Base-by-base conservation (phyloP, 306 rosid genomes). In the Sesbania bispinosa region DNA sequence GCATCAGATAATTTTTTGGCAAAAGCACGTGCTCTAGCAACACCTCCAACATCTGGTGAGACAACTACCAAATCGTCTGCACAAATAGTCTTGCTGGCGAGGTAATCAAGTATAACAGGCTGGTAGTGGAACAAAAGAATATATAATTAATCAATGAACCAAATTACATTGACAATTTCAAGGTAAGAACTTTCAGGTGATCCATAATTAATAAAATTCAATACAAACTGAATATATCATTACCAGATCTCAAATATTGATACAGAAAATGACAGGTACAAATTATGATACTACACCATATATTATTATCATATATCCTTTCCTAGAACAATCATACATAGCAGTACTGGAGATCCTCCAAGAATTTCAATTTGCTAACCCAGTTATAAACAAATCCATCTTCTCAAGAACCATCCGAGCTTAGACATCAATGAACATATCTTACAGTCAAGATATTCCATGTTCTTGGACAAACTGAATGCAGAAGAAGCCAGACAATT, bases 21-120 rank as follows among this genome's bases (percentile, higher is more conserved):
- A 54, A 91, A 95, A 50, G 99, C 95, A 67, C 96, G 99, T 62
- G 99, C 99, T 76, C 99, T 85, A 62, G 96, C 99, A 71, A 95
- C 99, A 51, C 99, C 99, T 27, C 99, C 99, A 83, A 95, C 99
- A 86, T 95, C 99, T 21, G 97, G 99, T 13, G 99, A 95, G 80
- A 95, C 96, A 70, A 95, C 99, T 58, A 95, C 96, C 87, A 95
- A 81, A 83, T 95, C 99, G 76, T 91, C 93, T 23, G 88, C 89
- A 77, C 91, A 86, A 63, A 91, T 89, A 64, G 82, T 85, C 88
- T 95, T 95, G 96, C 99, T 95, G 16, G 99, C 99, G 11, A 95
- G 96, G 85, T 95, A 95, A 75, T 95, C 99, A 20, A 95, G 97
- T 67, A 95, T 95, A 82, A 95, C 99, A 75, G 99, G 96, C 99